Evolutionary conservation across 139 green algal species (phyloP).

Genomic region (Chlamydomonas urium): DNA sequence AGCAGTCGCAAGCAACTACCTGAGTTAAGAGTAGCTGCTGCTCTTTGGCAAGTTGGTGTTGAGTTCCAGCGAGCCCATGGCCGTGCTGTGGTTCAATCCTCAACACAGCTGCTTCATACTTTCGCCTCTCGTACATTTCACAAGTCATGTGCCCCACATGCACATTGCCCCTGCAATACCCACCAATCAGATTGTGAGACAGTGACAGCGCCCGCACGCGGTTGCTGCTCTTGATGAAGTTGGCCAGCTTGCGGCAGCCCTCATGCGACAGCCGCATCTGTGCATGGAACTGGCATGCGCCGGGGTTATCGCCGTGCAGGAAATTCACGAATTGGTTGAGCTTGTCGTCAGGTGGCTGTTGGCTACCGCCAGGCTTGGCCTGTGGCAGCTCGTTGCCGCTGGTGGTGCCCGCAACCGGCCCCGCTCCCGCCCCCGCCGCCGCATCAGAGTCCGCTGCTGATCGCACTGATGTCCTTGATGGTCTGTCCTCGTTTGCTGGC

Average conservation of each 20-base stretch:
- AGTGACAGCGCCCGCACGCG: conserved; percentile 44
- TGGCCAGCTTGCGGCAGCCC: conserved; percentile 44
- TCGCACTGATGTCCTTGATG: background rate
- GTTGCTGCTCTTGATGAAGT: conserved; percentile 28
- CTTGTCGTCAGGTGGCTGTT: conserved; percentile 13
- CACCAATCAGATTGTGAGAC: conserved; percentile 49
- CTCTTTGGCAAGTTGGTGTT: too few species aligned
- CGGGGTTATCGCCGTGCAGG: conserved; percentile 32
- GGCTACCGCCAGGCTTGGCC: background rate
- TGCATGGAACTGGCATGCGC: conserved; percentile 48
- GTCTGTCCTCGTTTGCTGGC: background rate
- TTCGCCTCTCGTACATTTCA: too few species aligned
- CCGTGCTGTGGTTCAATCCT: too few species aligned
- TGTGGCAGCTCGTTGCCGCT: background rate
- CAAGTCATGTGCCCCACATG: too few species aligned
- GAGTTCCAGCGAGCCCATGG: too few species aligned
- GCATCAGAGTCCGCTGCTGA: background rate
- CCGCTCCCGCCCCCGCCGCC: background rate
- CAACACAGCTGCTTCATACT: too few species aligned
- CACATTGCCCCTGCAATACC: too few species aligned
- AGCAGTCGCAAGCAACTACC: too few species aligned
- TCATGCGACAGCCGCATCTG: conserved; percentile 48
- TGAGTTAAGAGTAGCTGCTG: too few species aligned
- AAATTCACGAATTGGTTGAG: conserved; percentile 41
- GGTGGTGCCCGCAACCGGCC: background rate